Evolutionary conservation across 495 filamentous ascomycete genomes (phyloP), one percentile per base, ranked within the genome.

Genomic region (Penicillium fimorum): DNA sequence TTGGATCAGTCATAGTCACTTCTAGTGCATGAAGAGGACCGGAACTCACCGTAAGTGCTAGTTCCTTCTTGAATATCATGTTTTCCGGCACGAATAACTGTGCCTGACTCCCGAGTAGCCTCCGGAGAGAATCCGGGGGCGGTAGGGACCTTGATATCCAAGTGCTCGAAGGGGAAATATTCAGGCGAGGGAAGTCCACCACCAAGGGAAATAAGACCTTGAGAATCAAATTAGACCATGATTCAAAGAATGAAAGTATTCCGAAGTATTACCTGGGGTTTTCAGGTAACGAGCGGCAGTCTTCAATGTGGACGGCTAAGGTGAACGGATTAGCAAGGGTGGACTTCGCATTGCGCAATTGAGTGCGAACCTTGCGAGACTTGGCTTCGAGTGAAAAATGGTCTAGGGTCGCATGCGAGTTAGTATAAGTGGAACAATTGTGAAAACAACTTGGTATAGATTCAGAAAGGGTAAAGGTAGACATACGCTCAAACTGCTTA

Each of bases 181-280:
- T 91, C 86, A 50, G 87, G 80, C 29, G 89, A 91, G 10, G 94
- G 94, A 32, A 98, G 79, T 3, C 94, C 94, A 58, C 95, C 95
- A 53, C 94, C 94, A 12, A 98, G 84, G 5, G 90, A 94, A 69
- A 98, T 93, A 49, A 88, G 59, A 5, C 82, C 84, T 75, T 38
- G 5, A 15, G 5, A n/a, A n/a, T 13, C 20, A 15, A 20, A n/a
- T 60, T 32, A 56, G 33, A 10, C 29, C 4, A 24, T 5, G 27
- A 38, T 2, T 5, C 27, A 20, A 24, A 41, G 17, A 10, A 15
- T 4, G 2, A 12, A 22, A 0, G 1, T 32, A 20, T 30, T n/a
- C 6, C 25, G 11, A 0, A 47, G 13, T 25, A 47, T 81, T 66
- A 62, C 87, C 87, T 25, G 88, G 88, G 38, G 75, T 86, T 57